These are phyloP conservation scores for Rosa hybrid DNA, from an alignment of 331 rosid species.

Conservation along the genomic window DNA sequence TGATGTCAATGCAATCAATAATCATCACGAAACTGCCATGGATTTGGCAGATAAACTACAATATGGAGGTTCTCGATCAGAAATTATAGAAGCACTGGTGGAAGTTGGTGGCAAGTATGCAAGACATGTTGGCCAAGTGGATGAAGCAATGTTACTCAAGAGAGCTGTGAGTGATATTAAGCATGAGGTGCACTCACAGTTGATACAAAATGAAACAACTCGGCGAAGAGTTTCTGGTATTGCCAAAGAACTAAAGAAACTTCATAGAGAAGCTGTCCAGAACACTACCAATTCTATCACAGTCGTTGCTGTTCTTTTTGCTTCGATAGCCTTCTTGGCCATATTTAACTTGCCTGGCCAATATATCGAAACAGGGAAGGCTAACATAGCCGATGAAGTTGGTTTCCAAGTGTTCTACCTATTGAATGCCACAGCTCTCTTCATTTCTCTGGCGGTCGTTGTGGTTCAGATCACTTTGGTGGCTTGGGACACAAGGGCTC, in stretches of 20 bases:
- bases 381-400: slow-evolving; percentile 50
- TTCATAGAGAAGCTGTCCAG: slow-evolving; percentile 94
- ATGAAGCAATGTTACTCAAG: slow-evolving; percentile 93
- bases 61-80: slow-evolving; percentile 69
- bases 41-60: slow-evolving; percentile 86
- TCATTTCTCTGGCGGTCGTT: slow-evolving; percentile 91
- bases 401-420: slow-evolving; percentile 82
- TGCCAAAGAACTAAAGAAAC: slow-evolving; percentile 88
- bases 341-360: slow-evolving; percentile 94
- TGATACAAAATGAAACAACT: slow-evolving; percentile 75
- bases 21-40: slow-evolving; percentile 79
- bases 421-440: slow-evolving; percentile 79
- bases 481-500: slow-evolving; percentile 97
- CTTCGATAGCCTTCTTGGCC: slow-evolving; percentile 95
- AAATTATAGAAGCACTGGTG: slow-evolving; percentile 64
- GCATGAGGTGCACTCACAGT: slow-evolving; percentile 91
- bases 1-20: slow-evolving; percentile 79
- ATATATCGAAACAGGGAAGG: slow-evolving; percentile 59
- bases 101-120: slow-evolving; percentile 91
- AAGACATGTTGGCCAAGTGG: slow-evolving; percentile 73
- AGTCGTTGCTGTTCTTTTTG: slow-evolving; percentile 87
- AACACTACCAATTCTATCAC: slow-evolving; percentile 85
- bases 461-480: slow-evolving; percentile 98
- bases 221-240: slow-evolving; percentile 85
- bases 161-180: slow-evolving; percentile 94